phyloP scores from a whole-genome alignment of 306 rosid genomes.

The Sesbania bispinosa region DNA sequence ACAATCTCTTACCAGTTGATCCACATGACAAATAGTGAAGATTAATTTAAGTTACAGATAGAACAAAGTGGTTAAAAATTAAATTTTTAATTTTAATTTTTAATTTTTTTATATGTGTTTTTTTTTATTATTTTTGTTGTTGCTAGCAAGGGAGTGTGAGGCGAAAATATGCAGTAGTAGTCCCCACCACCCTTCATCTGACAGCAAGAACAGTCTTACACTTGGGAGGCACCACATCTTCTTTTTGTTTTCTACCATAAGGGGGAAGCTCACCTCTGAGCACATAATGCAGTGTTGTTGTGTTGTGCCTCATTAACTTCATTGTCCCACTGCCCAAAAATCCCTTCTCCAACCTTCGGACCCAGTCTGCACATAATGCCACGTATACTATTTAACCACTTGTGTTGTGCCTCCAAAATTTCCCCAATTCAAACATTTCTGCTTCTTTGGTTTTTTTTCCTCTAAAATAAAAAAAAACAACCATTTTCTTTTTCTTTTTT shows the following conservation, averaged over 20 bases:
- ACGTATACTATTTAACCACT: slow-evolving; percentile 22
- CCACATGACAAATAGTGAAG: too few relatives aligned
- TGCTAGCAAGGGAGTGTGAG: too few relatives aligned
- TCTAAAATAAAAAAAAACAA: too few relatives aligned
- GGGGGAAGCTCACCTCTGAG: slow-evolving; percentile 24
- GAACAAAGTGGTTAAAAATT: too few relatives aligned
- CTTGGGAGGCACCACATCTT: slow-evolving; percentile 38
- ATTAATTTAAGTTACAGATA: too few relatives aligned
- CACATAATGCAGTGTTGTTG: slow-evolving; percentile 28
- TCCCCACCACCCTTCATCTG: slow-evolving; percentile 35
- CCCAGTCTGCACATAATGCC: slow-evolving; percentile 14
- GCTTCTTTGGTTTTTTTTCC: not conserved
- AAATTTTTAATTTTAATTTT: too few relatives aligned
- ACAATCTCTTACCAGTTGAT: too few relatives aligned
- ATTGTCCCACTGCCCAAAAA: slow-evolving; percentile 27
- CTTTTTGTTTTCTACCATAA: slow-evolving; percentile 40
- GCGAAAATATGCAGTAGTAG: too few relatives aligned
- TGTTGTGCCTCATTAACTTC: slow-evolving; percentile 31
- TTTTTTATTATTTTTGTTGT: too few relatives aligned
- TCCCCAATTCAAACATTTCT: slow-evolving; percentile 6
- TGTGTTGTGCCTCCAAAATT: slow-evolving; percentile 20
- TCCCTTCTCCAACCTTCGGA: slow-evolving; percentile 7
- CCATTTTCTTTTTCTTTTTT: not conserved
- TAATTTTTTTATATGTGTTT: too few relatives aligned
- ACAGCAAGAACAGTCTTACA: slow-evolving; percentile 16